These are phyloP conservation scores for Crucibulum cyathiforme DNA, from an alignment of 1,284 basidiomycete species.

Conservation along the genomic window DNA sequence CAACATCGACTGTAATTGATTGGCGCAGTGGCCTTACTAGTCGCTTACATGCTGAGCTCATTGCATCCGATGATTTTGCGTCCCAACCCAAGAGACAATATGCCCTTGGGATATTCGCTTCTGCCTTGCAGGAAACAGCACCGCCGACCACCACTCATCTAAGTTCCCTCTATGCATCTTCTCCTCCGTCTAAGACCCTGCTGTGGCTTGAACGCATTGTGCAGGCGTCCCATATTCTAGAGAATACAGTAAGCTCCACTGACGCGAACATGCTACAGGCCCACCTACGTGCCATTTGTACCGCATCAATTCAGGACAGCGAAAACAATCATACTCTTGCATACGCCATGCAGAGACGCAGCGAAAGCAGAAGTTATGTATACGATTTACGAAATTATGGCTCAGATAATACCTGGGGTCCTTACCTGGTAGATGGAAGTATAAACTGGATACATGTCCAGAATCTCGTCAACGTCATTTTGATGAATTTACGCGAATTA, in stretches of 20 bases:
- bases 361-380: constrained; percentile 57
- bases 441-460: constrained; percentile 70
- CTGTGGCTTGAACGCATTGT: constrained; percentile 49
- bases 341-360: constrained; percentile 44
- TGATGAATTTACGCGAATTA: constrained; percentile 61
- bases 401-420: constrained; percentile 58
- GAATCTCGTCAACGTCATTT: constrained; percentile 62
- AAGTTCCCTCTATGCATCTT: constrained; percentile 17
- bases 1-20: constrained; percentile 19
- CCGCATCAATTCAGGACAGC: constrained; percentile 40
- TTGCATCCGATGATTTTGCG: constrained; percentile 28
- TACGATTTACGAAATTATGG: constrained; percentile 70
- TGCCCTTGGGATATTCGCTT: constrained; percentile 50
- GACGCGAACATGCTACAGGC: constrained; percentile 20
- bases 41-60: constrained; percentile 46
- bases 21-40: constrained; percentile 48
- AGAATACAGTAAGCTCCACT: constrained; percentile 19
- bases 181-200: constrained; percentile 41
- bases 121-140: constrained; percentile 47
- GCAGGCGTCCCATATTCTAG: constrained; percentile 41
- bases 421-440: constrained; percentile 47
- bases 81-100: constrained; percentile 35
- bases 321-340: constrained; percentile 27
- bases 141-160: constrained; percentile 13
- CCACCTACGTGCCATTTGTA: constrained; percentile 47